phyloP scores from a whole-genome alignment of 2,329 filamentous ascomycete genomes.

The Fusarium gaditjirri region DNA sequence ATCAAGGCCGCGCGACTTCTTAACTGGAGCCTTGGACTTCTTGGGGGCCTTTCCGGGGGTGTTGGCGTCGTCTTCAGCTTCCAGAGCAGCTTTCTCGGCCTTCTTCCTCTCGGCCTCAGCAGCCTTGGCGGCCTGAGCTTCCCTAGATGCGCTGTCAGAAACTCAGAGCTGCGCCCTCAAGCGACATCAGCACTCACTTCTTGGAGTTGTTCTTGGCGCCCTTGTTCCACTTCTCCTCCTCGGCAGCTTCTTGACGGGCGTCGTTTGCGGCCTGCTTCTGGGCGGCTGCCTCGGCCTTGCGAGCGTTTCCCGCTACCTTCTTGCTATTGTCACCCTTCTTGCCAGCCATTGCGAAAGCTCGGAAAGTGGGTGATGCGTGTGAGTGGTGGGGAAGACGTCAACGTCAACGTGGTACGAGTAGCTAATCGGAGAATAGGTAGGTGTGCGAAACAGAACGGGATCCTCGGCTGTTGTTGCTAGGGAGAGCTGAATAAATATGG shows the following conservation, averaged over 20 bases:
- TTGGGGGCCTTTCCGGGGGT: constrained; percentile 70
- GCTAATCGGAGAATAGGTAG: constrained; percentile 11
- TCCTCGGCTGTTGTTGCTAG: background rate
- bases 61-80: constrained; percentile 83
- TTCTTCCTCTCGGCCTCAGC: constrained; percentile 91
- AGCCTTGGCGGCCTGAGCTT: constrained; percentile 69
- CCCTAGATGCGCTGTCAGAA: constrained; percentile 43
- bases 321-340: constrained; percentile 87
- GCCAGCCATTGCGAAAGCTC: constrained; percentile 66
- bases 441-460: constrained; percentile 1
- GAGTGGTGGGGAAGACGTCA: constrained; percentile 18
- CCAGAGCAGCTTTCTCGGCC: constrained; percentile 86
- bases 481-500: constrained; percentile 5
- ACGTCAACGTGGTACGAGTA: constrained; percentile 14
- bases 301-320: constrained; percentile 88
- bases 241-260: constrained; percentile 71
- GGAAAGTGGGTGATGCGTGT: constrained; percentile 22
- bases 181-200: constrained; percentile 71
- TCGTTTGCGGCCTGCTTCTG: constrained; percentile 79
- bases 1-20: constrained; percentile 78
- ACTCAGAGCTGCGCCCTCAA: background rate
- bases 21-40: constrained; percentile 73
- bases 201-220: constrained; percentile 87
- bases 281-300: constrained; percentile 90
- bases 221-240: constrained; percentile 83